Percentiles rank a stretch among this genome's conserved stretches.
phyloP scores from a whole-genome alignment of 2,329 filamentous ascomycete genomes.

The Thelonectria olida region DNA sequence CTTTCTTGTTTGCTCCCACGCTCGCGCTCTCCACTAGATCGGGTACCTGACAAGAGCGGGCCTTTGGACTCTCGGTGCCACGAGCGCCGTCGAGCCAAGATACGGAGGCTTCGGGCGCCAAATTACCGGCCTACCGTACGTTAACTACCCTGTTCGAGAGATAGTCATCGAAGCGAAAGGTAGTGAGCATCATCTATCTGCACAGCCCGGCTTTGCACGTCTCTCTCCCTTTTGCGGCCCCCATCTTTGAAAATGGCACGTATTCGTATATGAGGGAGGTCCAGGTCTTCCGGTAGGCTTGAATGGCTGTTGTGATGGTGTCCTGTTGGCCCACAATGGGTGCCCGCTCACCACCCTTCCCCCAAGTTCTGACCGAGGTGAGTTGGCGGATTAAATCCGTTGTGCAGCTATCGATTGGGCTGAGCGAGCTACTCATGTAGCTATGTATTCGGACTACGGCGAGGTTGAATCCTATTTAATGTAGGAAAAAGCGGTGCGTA shows the following conservation, averaged over 20 bases:
- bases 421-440: too few relatives aligned
- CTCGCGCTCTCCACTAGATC: slow-evolving; percentile 4
- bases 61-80: slow-evolving; percentile 3
- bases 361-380: too few relatives aligned
- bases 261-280: not conserved
- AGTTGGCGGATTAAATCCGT: too few relatives aligned
- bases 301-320: too few relatives aligned
- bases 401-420: too few relatives aligned
- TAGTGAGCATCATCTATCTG: not conserved
- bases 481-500: too few relatives aligned
- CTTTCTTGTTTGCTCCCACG: slow-evolving; percentile 2
- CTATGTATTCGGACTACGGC: too few relatives aligned
- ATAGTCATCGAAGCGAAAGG: not conserved
- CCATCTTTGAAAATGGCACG: not conserved
- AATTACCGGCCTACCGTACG: not conserved
- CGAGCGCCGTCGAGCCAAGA: not conserved
- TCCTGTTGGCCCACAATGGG: too few relatives aligned
- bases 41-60: not conserved
- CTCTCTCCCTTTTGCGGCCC: too few relatives aligned
- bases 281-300: not conserved
- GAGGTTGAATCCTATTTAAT: too few relatives aligned
- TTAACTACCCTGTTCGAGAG: not conserved
- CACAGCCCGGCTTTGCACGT: not conserved
- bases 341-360: too few relatives aligned
- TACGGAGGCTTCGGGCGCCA: not conserved